Evolutionary conservation across 768 basidiomycete genomes (phyloP).

Genomic region (Xerocomellus chrysenteron): DNA sequence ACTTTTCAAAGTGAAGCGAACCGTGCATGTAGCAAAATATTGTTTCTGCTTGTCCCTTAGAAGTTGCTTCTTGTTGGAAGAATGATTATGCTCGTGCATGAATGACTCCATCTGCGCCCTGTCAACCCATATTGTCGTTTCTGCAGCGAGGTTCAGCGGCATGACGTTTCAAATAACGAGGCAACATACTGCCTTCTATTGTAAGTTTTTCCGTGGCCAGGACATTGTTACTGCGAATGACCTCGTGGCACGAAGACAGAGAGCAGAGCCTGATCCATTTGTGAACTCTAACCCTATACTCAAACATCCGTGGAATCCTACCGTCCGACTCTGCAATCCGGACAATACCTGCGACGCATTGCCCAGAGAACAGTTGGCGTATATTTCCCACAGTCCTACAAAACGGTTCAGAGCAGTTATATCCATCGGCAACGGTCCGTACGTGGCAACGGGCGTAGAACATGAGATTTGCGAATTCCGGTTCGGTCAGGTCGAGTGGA

Average conservation of each 20-base stretch:
- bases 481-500: constrained; percentile 1
- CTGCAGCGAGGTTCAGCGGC: not conserved
- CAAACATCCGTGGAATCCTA: not conserved
- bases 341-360: not conserved
- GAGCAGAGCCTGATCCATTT: not conserved
- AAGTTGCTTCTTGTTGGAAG: not conserved
- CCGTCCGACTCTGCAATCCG: not conserved
- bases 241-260: too few relatives aligned
- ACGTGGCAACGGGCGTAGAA: not conserved
- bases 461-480: not conserved
- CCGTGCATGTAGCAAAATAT: not conserved
- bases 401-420: not conserved
- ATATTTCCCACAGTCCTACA: not conserved
- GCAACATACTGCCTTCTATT: not conserved
- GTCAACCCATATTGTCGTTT: not conserved
- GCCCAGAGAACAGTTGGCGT: not conserved
- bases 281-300: not conserved
- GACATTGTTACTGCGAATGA: not conserved
- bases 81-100: not conserved
- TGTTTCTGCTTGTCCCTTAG: not conserved
- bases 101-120: not conserved
- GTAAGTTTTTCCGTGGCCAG: not conserved
- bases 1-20: not conserved
- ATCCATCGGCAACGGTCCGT: not conserved
- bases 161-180: not conserved